Evolutionary conservation across 2,329 filamentous ascomycete genomes (phyloP), one percentile per base, ranked within the genome.

Genomic region (Bipolaris victoriae): DNA sequence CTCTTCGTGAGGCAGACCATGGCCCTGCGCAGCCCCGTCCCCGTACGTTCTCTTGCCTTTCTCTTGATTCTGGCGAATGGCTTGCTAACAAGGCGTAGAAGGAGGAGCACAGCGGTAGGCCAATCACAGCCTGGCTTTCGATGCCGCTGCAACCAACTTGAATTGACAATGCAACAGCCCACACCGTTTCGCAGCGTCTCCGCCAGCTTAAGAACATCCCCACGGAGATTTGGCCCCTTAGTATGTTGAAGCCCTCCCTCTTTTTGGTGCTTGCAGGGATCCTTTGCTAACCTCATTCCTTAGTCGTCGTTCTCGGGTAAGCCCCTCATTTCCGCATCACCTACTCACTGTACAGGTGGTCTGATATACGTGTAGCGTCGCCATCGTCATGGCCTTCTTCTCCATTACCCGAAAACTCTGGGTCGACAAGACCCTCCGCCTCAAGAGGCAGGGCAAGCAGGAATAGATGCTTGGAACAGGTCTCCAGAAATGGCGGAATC

Each of bases 111-210:
- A 82, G 83, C 75, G 86, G 86, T 88, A 84, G 66, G 81, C 62
- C 58, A 68, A 70, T 68, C 67, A 64, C 53, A 49, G 24, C 60
- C 22, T 55, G 43, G 47, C 47, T 39, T 36, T 41, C 22, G 15
- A 43, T 36, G 24, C 48, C 7, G 29, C 29, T 13, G 29, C 29
- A 50, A 49, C 48, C 56, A 43, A 56, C 55, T n/a, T 53, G 45
- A 46, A 70, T 60, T 68, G 59, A 66, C 55, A 13, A 52, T 66
- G 53, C 43, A 49, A 52, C 70, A 99, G 95, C 92, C 77, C 95
- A 98, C 83, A 97, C 94, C 73, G 88, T 98, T 80, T 97, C 94
- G 67, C 95, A 98, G 84, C 91, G 94, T 78, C 84, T 99, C 73
- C 90, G 93, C 78, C 89, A 88, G 77, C 84, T 97, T 75, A 93